A percentile compares a stretch with the other conserved stretches of the same genome.
Conservation (phyloP, 2,329 filamentous ascomycete genomes). For the Cercospora zeina region DNA sequence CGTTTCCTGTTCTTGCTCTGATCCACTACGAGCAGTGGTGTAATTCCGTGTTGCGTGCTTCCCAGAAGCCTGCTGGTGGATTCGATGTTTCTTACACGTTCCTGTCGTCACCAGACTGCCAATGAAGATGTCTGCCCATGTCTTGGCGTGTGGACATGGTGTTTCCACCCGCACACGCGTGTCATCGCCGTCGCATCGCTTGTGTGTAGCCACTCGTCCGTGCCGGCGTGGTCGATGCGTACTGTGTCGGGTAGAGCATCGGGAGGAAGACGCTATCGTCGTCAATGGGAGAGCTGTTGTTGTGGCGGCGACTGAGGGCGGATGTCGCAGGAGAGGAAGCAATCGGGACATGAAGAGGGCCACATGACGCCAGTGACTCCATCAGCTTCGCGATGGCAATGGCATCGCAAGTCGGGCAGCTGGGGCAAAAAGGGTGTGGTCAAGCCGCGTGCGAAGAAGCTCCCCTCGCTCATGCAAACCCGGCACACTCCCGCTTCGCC, state of each 20-base stretch:
- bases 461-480: background rate
- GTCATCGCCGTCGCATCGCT: slow-evolving; percentile 25
- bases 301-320: slow-evolving; percentile 40
- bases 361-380: slow-evolving; percentile 49
- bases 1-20: background rate
- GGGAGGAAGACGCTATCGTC: slow-evolving; percentile 16
- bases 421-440: background rate
- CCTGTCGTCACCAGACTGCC: slow-evolving; percentile 55
- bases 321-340: slow-evolving; percentile 56
- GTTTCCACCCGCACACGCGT: slow-evolving; percentile 5
- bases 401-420: slow-evolving; percentile 21
- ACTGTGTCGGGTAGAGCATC: slow-evolving; percentile 2
- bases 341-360: slow-evolving; percentile 64
- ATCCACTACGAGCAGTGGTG: background rate
- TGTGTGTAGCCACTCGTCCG: slow-evolving; percentile 9
- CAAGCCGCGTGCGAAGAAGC: background rate
- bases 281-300: slow-evolving; percentile 9
- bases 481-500: slow-evolving; percentile 13
- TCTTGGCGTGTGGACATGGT: slow-evolving; percentile 29
- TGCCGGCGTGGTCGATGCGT: background rate
- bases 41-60: background rate
- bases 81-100: slow-evolving; percentile 52
- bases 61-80: background rate
- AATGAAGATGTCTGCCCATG: slow-evolving; percentile 56
- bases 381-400: slow-evolving; percentile 25